These are phyloP conservation scores for Barnettozyma populi DNA, from an alignment of 805 yeast species.

Conservation along the genomic window DNA sequence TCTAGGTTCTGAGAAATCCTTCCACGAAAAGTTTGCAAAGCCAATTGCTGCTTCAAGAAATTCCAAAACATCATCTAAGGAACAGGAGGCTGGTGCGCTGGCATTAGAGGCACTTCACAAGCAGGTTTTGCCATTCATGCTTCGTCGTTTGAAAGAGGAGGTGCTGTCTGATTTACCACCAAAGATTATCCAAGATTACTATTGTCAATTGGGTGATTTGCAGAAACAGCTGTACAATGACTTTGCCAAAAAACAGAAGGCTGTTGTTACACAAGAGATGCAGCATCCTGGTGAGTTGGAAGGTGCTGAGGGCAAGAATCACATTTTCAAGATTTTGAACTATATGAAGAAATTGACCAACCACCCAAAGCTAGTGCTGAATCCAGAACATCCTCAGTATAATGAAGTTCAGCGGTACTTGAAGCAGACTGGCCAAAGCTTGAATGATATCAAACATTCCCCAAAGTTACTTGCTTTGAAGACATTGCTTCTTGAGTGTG, in stretches of 20 bases:
- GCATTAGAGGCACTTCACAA: conserved; percentile 95
- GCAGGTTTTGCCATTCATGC: conserved; percentile 93
- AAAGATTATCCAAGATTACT: conserved; percentile 95
- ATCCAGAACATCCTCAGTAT: conserved; percentile 78
- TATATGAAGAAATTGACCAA: conserved; percentile 96
- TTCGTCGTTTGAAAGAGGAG: conserved; percentile 93
- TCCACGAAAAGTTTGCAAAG: conserved; percentile 94
- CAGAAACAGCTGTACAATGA: conserved; percentile 86
- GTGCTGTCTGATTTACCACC: conserved; percentile 96
- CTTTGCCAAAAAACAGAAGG: conserved; percentile 81
- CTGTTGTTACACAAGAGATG: conserved; percentile 60
- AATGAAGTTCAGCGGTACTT: conserved; percentile 60
- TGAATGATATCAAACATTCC: conserved; percentile 76
- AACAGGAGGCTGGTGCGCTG: conserved; percentile 94
- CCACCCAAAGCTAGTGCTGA: conserved; percentile 87
- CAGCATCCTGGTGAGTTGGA: conserved; percentile 41
- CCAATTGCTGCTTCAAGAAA: conserved; percentile 94
- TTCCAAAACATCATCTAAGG: conserved; percentile 82
- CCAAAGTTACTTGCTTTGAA: conserved; percentile 84
- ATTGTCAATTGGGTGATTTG: conserved; percentile 88
- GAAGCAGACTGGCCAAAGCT: conserved; percentile 47
- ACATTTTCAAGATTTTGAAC: conserved; percentile 94
- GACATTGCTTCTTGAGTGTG: conserved; percentile 83
- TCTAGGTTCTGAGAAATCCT: conserved; percentile 87
- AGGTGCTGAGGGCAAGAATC: conserved; percentile 67